Evolutionary conservation across 352 stramenopile genomes (phyloP).

Genomic region (Phytopythium oedochilum): DNA sequence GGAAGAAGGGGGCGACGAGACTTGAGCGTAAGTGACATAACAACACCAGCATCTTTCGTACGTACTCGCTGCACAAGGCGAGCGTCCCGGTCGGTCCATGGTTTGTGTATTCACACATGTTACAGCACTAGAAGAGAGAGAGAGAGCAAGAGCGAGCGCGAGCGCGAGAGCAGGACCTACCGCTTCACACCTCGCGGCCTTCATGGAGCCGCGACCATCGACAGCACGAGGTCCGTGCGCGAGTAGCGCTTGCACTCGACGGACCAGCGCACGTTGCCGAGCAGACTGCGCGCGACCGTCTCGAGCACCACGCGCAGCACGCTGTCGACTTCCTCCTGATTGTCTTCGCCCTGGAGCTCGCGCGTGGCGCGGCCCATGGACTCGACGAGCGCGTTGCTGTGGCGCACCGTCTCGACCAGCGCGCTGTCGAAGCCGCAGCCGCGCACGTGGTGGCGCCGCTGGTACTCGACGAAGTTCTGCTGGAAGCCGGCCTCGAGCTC

Average conservation of each 20-base stretch:
- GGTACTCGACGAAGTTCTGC: slow-evolving; percentile 7
- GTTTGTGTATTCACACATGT: too few species aligned
- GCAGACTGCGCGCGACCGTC: neutral
- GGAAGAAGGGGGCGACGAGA: neutral
- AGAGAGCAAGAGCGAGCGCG: too few species aligned
- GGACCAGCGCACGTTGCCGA: slow-evolving; percentile 4
- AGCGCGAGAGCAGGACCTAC: too few species aligned
- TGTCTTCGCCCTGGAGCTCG: neutral
- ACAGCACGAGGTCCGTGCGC: neutral
- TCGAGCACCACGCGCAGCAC: neutral
- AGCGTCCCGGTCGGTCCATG: too few species aligned
- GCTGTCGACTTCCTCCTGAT: neutral
- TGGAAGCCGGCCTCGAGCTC: slow-evolving; percentile 3
- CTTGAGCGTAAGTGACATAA: neutral
- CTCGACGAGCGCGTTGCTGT: slow-evolving; percentile 1
- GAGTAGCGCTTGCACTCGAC: slow-evolving; percentile 4
- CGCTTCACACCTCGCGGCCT: too few species aligned
- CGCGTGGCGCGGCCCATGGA: neutral
- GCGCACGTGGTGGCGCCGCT: neutral
- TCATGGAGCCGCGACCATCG: neutral
- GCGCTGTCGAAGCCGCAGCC: neutral
- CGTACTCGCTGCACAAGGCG: too few species aligned
- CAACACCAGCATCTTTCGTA: neutral
- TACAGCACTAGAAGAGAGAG: neutral
- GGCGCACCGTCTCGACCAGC: neutral